Base-by-base conservation (phyloP, 352 stramenopile genomes). In the Globisporangium iwayamae region DNA sequence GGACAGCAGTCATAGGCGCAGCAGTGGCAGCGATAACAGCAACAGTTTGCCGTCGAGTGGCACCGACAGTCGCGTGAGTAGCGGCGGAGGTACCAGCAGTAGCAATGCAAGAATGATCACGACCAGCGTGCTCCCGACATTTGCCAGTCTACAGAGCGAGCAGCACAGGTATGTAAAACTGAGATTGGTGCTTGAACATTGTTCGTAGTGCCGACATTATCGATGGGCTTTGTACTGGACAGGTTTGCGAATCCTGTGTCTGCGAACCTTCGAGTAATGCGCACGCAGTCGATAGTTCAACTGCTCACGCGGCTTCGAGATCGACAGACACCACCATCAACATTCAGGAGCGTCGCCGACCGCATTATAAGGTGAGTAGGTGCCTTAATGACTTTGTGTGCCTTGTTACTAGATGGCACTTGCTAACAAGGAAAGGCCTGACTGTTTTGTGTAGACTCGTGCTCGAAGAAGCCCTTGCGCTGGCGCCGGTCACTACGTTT, bases 291-390 rank as follows among this genome's bases (percentile, higher is more conserved):
- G 4, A 57, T 51, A n/a, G 14, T 6, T 10, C 61, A 67, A 45
- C 4, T 67, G 52, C 22, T 67, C 25, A 67, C 61, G 10, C 41
- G 38, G 2, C 53, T 67, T 16, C 61, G 61, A 11, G 52, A 66
- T 36, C 52, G 41, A n/a, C 52, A 60, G 41, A 61, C 61, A 8
- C 14, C 41, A 25, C 52, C 61, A 13, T 18, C 36, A 14, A 20
- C 46, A n/a, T 66, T 66, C 41, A 52, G 45, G 41, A 60, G 48
- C 52, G 36, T 56, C 32, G 52, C 52, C 7, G 52, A 66, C 25
- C 41, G 61, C 6, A 28, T 66, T 25, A 50, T 61, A 13, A 41
- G 52, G 61, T 60, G 8, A 3, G 38, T 20, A 4, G 20, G 14
- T 11, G 14, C 10, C 20, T 22, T 10, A 39, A 47, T 50, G 9